Percentiles rank a stretch among this genome's conserved stretches.
These are phyloP conservation scores for Neurospora sp. DNA, from an alignment of 495 filamentous ascomycete species.

Conservation along the genomic window DNA sequence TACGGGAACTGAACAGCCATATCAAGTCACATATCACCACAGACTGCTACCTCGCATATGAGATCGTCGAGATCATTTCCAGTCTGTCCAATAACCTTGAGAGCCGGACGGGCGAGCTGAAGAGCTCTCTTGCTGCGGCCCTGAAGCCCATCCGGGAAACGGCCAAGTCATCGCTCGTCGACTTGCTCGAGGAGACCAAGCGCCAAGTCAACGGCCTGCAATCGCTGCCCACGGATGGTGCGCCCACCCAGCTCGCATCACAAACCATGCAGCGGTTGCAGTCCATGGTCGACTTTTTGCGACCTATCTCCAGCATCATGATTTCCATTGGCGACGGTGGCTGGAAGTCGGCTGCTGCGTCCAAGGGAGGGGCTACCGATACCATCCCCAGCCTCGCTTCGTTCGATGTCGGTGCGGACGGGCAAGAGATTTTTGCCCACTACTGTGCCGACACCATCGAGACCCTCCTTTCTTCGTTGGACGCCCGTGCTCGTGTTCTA, in stretches of 20 bases:
- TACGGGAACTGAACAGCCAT: constrained; percentile 81
- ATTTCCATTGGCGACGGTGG: constrained; percentile 87
- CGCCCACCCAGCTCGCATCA: constrained; percentile 62
- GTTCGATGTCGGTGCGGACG: constrained; percentile 85
- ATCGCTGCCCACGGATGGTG: constrained; percentile 68
- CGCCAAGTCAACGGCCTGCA: constrained; percentile 50
- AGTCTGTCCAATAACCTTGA: constrained; percentile 71
- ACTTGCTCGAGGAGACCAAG: constrained; percentile 80
- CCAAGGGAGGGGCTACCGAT: constrained; percentile 44
- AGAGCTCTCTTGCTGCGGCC: constrained; percentile 69
- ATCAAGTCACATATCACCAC: constrained; percentile 78
- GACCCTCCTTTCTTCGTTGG: constrained; percentile 63
- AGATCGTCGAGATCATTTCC: constrained; percentile 88
- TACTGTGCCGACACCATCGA: constrained; percentile 83
- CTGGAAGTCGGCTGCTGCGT: constrained; percentile 50
- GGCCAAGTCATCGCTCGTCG: constrained; percentile 71
- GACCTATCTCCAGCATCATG: constrained; percentile 81
- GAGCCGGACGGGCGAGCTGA: constrained; percentile 72
- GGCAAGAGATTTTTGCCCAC: constrained; percentile 74
- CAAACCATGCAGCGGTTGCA: constrained; percentile 83
- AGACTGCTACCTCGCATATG: constrained; percentile 92
- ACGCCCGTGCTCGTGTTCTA: constrained; percentile 59
- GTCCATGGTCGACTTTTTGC: constrained; percentile 76
- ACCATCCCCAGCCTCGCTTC: constrained; percentile 59
- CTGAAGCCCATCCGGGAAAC: constrained; percentile 86